Evolutionary conservation across 2,329 filamentous ascomycete species (phyloP), one percentile per base, ranked within the genome.

Genomic region (Microthyrium microscopicum): DNA sequence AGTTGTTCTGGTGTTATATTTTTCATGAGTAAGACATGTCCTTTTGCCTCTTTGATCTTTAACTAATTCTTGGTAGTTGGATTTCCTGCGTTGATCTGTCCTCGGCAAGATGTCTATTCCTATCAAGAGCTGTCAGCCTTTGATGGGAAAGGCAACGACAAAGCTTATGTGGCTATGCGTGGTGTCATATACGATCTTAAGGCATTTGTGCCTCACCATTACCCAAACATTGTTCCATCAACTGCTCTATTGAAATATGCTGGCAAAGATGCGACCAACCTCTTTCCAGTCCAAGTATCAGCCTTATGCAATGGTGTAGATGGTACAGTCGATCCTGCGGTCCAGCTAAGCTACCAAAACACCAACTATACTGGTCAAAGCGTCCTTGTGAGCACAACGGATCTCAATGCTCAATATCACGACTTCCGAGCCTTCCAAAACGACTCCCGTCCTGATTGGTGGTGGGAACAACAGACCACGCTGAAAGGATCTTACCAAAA

Each of bases 261-360:
- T 30, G 89, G 89, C 34, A 59, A 72, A 27, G 91, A 98, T 48
- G 76, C 85, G n/a, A 91, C 81, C 16, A 63, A 69, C 25, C 66
- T 98, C 8, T 98, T 98, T 59, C 89, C 91, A 0, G 67, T 98
- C 1, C 89, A 98, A 52, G 87, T 98, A 12, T 91, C 78, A 4
- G 84, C 87, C 27, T 66, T 98, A 24, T 98, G 89, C 55, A 70
- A 78, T 39, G 89, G 87, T 38, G 70, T 68, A 20, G 64, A 74
- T 42, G 80, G 77, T 16, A 50, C 73, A 27, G 54, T 78, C 30
- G 67, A 82, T 47, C 68, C 69, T 3, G 67, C 73, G 26, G 81
- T 98, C n/a, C 77, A 78, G 29, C 66, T 98, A 19, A 78, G 87
- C 53, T 95, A 87, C 57, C 74, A 73, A 42, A 71, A 66, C 24